Evolutionary conservation across 1,139 yeast genomes (phyloP).

Genomic region (Pichia sp.): DNA sequence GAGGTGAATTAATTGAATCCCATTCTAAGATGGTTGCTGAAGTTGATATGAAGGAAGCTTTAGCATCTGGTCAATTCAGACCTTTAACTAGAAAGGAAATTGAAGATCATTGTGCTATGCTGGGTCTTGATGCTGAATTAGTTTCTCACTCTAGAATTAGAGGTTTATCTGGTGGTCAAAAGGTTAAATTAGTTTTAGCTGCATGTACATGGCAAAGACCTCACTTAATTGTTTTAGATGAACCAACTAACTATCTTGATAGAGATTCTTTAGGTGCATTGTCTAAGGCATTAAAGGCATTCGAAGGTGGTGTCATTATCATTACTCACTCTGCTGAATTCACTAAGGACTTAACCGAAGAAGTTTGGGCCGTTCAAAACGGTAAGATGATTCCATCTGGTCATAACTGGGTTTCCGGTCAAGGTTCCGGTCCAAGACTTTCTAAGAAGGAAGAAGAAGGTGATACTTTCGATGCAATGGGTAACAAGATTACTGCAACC

Average conservation of each 20-base stretch:
- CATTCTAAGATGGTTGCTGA: constrained; percentile 99
- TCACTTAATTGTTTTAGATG: constrained; percentile 97
- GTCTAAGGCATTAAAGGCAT: constrained; percentile 96
- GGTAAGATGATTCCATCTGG: constrained; percentile 99
- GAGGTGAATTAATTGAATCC: constrained; percentile 98
- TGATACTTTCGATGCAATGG: constrained; percentile 99
- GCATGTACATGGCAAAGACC: constrained; percentile 99
- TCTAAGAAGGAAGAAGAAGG: constrained; percentile 93
- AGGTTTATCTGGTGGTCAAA: constrained; percentile 99
- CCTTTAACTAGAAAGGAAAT: constrained; percentile 99
- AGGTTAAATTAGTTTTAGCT: constrained; percentile 98
- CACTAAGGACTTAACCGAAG: constrained; percentile 98
- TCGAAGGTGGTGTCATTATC: constrained; percentile 99
- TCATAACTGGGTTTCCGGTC: constrained; percentile 99
- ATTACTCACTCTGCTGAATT: constrained; percentile 99
- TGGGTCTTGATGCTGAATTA: constrained; percentile 98
- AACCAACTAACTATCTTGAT: constrained; percentile 98
- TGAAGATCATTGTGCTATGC: constrained; percentile 96
- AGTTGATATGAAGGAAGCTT: constrained; percentile 99
- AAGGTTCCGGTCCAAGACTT: constrained; percentile 99
- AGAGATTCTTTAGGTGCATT: constrained; percentile 99
- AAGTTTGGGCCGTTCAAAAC: constrained; percentile 98
- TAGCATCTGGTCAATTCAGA: constrained; percentile 99
- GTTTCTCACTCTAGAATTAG: constrained; percentile 99
- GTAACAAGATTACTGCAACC: constrained; percentile 95